Percentiles rank a stretch among this genome's conserved stretches.
Conservation (phyloP, 441 rosid species). For the Cnidoscolus chayamansa region DNA sequence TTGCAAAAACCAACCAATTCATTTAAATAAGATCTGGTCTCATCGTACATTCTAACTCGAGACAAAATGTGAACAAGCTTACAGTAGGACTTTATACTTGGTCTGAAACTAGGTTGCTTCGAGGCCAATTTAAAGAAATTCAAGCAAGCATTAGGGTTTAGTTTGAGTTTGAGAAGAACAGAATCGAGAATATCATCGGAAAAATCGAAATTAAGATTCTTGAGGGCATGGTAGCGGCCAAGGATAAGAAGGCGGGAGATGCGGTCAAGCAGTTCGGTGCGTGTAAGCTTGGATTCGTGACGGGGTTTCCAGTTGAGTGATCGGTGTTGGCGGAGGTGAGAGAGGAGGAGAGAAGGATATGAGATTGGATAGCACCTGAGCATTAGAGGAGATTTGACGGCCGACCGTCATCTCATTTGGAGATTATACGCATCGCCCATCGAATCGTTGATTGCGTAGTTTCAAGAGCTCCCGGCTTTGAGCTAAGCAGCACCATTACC, state of each 20-base stretch:
- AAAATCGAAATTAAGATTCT: slow-evolving; percentile 48
- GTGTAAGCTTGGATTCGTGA: slow-evolving; percentile 50
- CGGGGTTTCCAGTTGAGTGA: slow-evolving; percentile 56
- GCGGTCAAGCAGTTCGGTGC: slow-evolving; percentile 55
- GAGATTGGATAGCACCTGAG: slow-evolving; percentile 25
- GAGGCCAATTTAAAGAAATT: slow-evolving; percentile 58
- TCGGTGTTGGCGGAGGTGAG: slow-evolving; percentile 23
- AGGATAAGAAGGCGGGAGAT: slow-evolving; percentile 66
- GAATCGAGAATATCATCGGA: slow-evolving; percentile 69
- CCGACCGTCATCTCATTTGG: background rate
- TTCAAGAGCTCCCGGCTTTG: no score
- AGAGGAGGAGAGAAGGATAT: slow-evolving; percentile 26
- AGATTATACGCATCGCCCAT: background rate
- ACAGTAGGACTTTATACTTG: slow-evolving; percentile 56
- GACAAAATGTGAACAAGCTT: slow-evolving; percentile 69
- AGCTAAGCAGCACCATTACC: no score
- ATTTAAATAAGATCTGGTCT: slow-evolving; percentile 45
- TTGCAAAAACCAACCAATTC: slow-evolving; percentile 49
- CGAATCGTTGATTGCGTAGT: background rate
- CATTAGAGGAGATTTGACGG: slow-evolving; percentile 22
- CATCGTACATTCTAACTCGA: slow-evolving; percentile 64
- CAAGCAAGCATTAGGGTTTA: slow-evolving; percentile 59
- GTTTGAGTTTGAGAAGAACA: slow-evolving; percentile 49
- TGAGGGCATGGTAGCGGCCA: slow-evolving; percentile 59
- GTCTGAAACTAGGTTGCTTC: slow-evolving; percentile 53